These are phyloP conservation scores for Picea sitchensis DNA, from an alignment of 75 land plant species.

Conservation along the genomic window DNA sequence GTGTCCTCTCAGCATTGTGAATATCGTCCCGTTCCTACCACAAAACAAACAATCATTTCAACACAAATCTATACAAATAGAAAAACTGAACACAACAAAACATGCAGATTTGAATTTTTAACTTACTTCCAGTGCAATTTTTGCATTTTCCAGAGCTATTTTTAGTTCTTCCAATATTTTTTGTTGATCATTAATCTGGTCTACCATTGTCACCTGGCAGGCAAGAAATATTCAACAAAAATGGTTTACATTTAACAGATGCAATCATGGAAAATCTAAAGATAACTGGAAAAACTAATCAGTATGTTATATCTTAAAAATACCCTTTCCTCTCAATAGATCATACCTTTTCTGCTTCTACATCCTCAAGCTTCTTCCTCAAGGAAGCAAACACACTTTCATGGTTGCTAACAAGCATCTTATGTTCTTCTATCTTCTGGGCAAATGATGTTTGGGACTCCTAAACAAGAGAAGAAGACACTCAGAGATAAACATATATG, in stretches of 20 bases:
- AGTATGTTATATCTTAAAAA: too few relatives aligned
- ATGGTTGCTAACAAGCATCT: conserved; percentile 14
- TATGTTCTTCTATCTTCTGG: conserved; percentile 18
- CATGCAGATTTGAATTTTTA: background rate
- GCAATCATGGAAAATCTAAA: too few relatives aligned
- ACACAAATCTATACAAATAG: too few relatives aligned
- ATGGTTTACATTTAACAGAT: background rate
- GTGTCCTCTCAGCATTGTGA: conserved; percentile 42
- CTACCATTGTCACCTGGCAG: background rate
- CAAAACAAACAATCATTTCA: background rate
- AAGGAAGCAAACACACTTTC: conserved; percentile 19
- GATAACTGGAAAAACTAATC: too few relatives aligned
- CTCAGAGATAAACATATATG: background rate
- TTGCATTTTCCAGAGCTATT: conserved; percentile 12
- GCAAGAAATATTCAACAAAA: background rate
- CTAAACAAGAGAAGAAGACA: conserved; percentile 17
- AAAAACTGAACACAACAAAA: background rate
- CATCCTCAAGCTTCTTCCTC: conserved; percentile 23
- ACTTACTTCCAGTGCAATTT: conserved; percentile 18
- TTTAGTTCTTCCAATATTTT: conserved; percentile 20
- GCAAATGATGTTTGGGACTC: conserved; percentile 20
- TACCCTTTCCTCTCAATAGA: background rate
- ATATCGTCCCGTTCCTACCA: conserved; percentile 24
- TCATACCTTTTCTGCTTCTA: conserved; percentile 51
- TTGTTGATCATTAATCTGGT: background rate